These are phyloP conservation scores for Hypoxylon sp. DNA, from an alignment of 2,329 filamentous ascomycete species.

Conservation along the genomic window DNA sequence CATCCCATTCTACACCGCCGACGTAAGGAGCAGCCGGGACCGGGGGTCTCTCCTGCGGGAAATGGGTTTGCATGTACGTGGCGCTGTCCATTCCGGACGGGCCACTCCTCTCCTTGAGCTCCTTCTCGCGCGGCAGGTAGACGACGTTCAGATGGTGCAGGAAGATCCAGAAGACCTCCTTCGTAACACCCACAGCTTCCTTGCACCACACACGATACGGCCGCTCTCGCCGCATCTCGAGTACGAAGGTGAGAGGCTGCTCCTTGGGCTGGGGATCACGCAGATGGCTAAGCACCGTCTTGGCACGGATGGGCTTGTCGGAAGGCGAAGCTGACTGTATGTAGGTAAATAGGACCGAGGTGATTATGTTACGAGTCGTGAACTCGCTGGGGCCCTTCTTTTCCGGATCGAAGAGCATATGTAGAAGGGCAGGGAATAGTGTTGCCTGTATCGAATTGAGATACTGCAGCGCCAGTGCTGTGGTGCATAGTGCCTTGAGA, in stretches of 20 bases:
- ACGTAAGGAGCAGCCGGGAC: conserved; percentile 96
- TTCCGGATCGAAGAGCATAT: conserved; percentile 96
- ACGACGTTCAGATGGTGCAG: conserved; percentile 92
- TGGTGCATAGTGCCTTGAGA: conserved; percentile 93
- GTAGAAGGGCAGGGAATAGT: conserved; percentile 84
- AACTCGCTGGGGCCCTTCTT: conserved; percentile 98
- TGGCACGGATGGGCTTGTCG: conserved; percentile 73
- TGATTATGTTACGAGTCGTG: conserved; percentile 88
- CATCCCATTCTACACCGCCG: conserved; percentile 97
- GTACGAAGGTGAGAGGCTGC: conserved; percentile 82
- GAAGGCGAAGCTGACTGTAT: conserved; percentile 71
- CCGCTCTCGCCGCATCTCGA: conserved; percentile 85
- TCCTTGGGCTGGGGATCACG: conserved; percentile 81
- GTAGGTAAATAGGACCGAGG: conserved; percentile 88
- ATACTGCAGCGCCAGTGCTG: conserved; percentile 82
- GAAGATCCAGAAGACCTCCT: conserved; percentile 99
- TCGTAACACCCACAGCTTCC: conserved; percentile 90
- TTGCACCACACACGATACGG: conserved; percentile 95
- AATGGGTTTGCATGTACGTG: conserved; percentile 74
- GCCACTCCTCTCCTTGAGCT: conserved; percentile 45
- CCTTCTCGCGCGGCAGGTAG: conserved; percentile 63
- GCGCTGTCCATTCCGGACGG: conserved; percentile 53
- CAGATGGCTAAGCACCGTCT: conserved; percentile 79
- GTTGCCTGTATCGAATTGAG: conserved; percentile 80
- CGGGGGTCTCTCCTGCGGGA: conserved; percentile 85